phyloP scores from a whole-genome alignment of 176 grass and related monocot genomes.

The Triticum timopheevii region DNA sequence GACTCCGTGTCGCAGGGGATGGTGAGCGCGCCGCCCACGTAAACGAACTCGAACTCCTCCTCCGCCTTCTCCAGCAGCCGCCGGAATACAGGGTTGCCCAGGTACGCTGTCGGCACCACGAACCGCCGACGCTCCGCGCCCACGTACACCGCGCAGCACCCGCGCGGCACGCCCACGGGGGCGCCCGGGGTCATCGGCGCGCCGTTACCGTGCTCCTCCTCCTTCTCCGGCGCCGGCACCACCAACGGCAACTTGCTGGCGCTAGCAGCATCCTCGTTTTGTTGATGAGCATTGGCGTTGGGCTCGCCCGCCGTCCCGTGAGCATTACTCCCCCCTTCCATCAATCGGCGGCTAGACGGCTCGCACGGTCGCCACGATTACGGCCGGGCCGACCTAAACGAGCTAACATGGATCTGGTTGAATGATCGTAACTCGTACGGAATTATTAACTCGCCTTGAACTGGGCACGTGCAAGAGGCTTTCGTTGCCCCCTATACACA shows the following conservation, averaged over 20 bases:
- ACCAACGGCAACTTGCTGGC: not conserved
- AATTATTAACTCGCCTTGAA: not conserved
- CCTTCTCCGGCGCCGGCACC: not conserved
- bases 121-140: slow-evolving; percentile 53
- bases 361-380: not conserved
- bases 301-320: not conserved
- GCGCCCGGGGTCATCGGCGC: slow-evolving; percentile 21
- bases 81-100: slow-evolving; percentile 52
- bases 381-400: not conserved
- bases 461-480: not conserved
- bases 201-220: not conserved
- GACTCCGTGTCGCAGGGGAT: slow-evolving; percentile 66
- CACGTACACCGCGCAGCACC: slow-evolving; percentile 51
- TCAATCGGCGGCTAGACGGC: not conserved
- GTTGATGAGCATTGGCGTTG: not conserved
- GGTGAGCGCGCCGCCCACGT: slow-evolving; percentile 45
- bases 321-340: not conserved
- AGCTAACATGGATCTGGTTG: not conserved
- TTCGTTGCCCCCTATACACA: not conserved
- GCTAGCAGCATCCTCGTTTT: not conserved
- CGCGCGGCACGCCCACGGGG: slow-evolving; percentile 32
- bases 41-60: slow-evolving; percentile 58
- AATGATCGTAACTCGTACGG: not conserved
- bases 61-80: slow-evolving; percentile 66
- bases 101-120: slow-evolving; percentile 64